These are phyloP conservation scores for Syncephalastrum contaminatum DNA, from an alignment of 371 early-diverging fungal genomes.

Conservation along the genomic window DNA sequence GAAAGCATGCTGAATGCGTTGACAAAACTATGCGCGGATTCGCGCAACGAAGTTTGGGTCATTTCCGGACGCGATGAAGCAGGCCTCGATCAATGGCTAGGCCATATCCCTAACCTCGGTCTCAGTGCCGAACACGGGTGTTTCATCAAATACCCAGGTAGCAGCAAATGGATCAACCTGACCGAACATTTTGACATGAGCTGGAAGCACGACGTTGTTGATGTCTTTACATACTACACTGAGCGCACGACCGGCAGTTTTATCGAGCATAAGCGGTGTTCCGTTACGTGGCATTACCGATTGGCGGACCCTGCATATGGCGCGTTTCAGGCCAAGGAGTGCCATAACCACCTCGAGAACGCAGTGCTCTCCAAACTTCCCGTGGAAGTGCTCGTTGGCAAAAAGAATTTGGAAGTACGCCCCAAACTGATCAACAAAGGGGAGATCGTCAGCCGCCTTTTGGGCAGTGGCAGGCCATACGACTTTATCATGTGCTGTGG, in stretches of 20 bases:
- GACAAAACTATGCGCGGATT: conserved; percentile 65
- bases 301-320: conserved; percentile 87
- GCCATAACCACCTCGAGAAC: conserved; percentile 87
- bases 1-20: conserved; percentile 67
- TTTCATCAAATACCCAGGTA: conserved; percentile 60
- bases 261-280: conserved; percentile 81
- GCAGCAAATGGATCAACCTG: conserved; percentile 74
- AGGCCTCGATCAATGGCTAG: conserved; percentile 83
- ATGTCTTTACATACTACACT: conserved; percentile 87
- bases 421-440: conserved; percentile 85
- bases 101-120: conserved; percentile 76
- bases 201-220: conserved; percentile 85
- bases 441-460: conserved; percentile 87
- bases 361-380: conserved; percentile 87
- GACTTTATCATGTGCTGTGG: conserved; percentile 93
- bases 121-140: conserved; percentile 78
- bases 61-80: conserved; percentile 91
- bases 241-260: conserved; percentile 87
- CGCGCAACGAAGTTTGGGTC: conserved; percentile 86
- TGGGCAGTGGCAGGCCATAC: conserved; percentile 46
- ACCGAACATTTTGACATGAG: conserved; percentile 78
- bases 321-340: conserved; percentile 86
- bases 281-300: conserved; percentile 92
- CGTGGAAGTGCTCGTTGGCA: conserved; percentile 92
- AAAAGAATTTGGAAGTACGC: conserved; percentile 94